A percentile compares a stretch with the other conserved stretches of the same genome.
Conservation (phyloP, 139 green algal genomes). For the Zygnema circumcarinatum region DNA sequence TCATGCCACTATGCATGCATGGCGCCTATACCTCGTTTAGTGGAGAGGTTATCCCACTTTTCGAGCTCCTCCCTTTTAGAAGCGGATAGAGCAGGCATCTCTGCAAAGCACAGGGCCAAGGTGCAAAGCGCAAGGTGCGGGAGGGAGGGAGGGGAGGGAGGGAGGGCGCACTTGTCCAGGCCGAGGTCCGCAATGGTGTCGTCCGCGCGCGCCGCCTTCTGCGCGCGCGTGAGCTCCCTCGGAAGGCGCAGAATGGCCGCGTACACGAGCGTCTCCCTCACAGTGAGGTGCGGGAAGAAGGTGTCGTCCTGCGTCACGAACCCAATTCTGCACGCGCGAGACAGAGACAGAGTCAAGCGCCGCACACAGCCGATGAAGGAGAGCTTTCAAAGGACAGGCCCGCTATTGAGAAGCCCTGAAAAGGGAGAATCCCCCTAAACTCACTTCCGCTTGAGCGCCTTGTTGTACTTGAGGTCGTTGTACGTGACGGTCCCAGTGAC, state of each 20-base stretch:
- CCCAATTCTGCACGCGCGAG: slow-evolving; percentile 17
- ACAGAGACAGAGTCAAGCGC: background rate
- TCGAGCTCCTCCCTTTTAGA: no score
- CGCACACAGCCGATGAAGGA: no score
- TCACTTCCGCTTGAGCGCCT: slow-evolving; percentile 49
- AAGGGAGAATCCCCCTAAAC: background rate
- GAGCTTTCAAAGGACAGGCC: background rate
- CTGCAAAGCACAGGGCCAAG: no score
- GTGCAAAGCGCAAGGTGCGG: no score
- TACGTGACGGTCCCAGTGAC: slow-evolving; percentile 25
- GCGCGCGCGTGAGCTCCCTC: slow-evolving; percentile 7
- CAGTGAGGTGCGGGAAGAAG: slow-evolving; percentile 68
- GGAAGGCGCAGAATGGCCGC: slow-evolving; percentile 50
- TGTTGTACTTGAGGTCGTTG: slow-evolving; percentile 40
- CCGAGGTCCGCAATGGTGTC: slow-evolving; percentile 34
- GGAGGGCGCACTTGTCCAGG: slow-evolving; percentile 39
- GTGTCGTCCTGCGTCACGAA: slow-evolving; percentile 69
- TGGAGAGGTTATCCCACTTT: no score
- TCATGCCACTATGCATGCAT: no score
- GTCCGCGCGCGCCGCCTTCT: slow-evolving; percentile 56
- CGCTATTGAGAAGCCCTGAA: background rate
- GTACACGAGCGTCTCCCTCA: slow-evolving; percentile 61
- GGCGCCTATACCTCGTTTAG: no score
- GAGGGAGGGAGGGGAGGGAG: no score
- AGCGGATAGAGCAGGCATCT: no score